phyloP scores from a whole-genome alignment of 495 filamentous ascomycete species.

The Lepraria neglecta region DNA sequence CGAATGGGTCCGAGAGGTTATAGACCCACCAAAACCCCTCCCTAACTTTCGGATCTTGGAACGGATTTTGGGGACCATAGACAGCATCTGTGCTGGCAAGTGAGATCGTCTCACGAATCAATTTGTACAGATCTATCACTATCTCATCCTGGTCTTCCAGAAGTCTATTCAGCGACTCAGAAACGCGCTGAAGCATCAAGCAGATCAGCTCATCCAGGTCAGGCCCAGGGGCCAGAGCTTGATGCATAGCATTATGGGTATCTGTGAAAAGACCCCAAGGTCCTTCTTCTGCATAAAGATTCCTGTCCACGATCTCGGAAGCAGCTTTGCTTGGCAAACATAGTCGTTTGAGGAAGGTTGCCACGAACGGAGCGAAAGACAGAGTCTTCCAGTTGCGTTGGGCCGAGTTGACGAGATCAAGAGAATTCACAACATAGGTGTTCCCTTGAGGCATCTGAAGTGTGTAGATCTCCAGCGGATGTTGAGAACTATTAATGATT shows the following conservation, averaged over 20 bases:
- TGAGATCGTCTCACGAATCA: no score
- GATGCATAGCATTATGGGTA: neutral
- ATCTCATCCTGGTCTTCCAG: no score
- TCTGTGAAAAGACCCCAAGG: neutral
- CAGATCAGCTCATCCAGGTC: neutral
- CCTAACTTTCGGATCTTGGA: no score
- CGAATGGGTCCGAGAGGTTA: no score
- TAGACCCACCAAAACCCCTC: no score
- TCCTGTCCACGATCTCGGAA: neutral
- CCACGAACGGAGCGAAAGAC: slow-evolving; percentile 35
- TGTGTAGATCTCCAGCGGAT: no score
- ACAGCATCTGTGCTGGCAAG: no score
- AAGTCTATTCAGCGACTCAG: no score
- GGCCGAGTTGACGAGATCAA: slow-evolving; percentile 34
- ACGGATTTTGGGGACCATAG: no score
- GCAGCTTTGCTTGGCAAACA: neutral
- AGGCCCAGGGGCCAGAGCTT: slow-evolving; percentile 3
- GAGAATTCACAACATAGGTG: slow-evolving; percentile 39
- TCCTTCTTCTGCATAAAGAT: neutral
- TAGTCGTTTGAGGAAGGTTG: slow-evolving; percentile 18
- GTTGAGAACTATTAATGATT: no score
- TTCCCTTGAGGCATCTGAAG: no score
- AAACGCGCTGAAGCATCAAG: neutral
- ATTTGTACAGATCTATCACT: no score
- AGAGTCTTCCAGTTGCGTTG: slow-evolving; percentile 38